These are phyloP conservation scores for Lagerstroemia speciosa DNA, from an alignment of 345 rosid genomes.

Conservation along the genomic window DNA sequence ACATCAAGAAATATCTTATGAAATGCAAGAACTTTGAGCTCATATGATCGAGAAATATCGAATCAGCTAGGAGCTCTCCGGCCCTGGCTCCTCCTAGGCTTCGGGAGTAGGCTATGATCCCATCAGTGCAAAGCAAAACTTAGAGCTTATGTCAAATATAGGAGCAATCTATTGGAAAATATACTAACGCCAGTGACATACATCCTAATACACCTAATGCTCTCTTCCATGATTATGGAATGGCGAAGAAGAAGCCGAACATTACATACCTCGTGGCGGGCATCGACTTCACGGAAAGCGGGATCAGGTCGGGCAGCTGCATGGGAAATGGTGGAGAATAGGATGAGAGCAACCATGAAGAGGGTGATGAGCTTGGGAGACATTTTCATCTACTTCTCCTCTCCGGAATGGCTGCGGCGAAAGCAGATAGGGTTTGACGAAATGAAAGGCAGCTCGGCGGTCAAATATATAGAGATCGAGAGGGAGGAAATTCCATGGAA, in stretches of 20 bases:
- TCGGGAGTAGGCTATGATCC: too few species aligned
- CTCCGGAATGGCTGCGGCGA: background rate
- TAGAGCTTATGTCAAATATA: too few species aligned
- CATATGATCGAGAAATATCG: too few species aligned
- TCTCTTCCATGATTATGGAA: too few species aligned
- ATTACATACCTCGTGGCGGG: slow-evolving; percentile 12
- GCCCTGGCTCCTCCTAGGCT: too few species aligned
- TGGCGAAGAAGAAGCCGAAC: background rate
- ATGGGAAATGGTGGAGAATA: slow-evolving; percentile 8
- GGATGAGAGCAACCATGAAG: slow-evolving; percentile 12
- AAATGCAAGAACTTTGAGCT: too few species aligned
- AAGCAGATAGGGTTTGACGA: background rate
- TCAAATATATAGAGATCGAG: background rate
- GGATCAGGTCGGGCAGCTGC: slow-evolving; percentile 15
- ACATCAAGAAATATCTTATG: too few species aligned
- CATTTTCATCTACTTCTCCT: background rate
- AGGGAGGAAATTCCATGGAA: background rate
- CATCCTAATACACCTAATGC: too few species aligned
- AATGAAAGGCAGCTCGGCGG: background rate
- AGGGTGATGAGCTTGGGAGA: slow-evolving; percentile 8
- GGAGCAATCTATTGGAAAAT: too few species aligned
- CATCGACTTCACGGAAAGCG: background rate
- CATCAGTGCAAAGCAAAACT: too few species aligned
- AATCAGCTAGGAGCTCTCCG: too few species aligned
- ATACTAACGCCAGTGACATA: too few species aligned